These are phyloP conservation scores for Pichia occidentalis DNA, from an alignment of 805 yeast genomes.

Conservation along the genomic window DNA sequence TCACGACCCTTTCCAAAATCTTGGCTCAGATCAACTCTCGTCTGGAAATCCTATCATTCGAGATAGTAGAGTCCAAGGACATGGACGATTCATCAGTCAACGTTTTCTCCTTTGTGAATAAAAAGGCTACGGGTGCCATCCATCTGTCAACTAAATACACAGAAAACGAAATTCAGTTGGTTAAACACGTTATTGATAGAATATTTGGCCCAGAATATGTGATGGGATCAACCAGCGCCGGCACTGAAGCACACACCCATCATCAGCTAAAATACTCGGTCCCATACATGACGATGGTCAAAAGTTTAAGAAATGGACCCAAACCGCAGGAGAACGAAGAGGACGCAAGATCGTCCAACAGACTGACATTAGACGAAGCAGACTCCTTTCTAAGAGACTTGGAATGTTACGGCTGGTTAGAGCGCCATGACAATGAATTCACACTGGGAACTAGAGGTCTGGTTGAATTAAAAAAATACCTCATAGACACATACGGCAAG, in stretches of 20 bases:
- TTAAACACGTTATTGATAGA: constrained; percentile 39
- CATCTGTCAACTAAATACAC: constrained; percentile 30
- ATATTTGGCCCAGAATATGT: constrained; percentile 26
- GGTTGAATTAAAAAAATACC: constrained; percentile 40
- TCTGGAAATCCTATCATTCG: constrained; percentile 35
- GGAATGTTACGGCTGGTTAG: constrained; percentile 50
- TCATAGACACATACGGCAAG: constrained; percentile 39
- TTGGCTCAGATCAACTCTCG: constrained; percentile 23
- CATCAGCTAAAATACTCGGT: constrained; percentile 9
- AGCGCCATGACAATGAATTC: constrained; percentile 30
- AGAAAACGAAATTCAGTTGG: constrained; percentile 36
- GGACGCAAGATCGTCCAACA: constrained; percentile 31
- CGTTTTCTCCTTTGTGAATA: constrained; percentile 36
- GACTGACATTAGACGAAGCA: constrained; percentile 25
- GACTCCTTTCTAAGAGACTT: constrained; percentile 34
- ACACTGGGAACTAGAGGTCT: constrained; percentile 36
- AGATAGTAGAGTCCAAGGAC: constrained; percentile 29
- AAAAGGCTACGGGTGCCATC: constrained; percentile 33
- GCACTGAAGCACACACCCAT: background rate
- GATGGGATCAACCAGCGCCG: background rate
- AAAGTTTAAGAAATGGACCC: constrained; percentile 9
- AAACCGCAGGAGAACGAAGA: constrained; percentile 18
- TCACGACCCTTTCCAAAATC: constrained; percentile 9
- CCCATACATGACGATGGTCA: constrained; percentile 12
- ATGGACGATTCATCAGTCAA: constrained; percentile 28